phyloP scores from a whole-genome alignment of 2,329 filamentous ascomycete genomes.

The Botrytis porri region DNA sequence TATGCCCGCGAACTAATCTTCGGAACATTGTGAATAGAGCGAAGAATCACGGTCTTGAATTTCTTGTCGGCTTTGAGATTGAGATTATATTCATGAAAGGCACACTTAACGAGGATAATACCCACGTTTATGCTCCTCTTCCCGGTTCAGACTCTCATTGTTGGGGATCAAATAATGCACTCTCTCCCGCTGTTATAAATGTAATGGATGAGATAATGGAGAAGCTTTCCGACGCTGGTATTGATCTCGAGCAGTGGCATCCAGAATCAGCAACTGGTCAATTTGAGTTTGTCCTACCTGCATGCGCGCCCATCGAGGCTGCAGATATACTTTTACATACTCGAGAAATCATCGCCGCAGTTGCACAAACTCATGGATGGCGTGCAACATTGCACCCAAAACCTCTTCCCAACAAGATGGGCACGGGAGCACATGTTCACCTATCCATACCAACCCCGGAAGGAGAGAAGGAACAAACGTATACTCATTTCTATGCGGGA shows the following conservation, averaged over 20 bases:
- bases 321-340: constrained; percentile 15
- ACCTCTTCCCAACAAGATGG: background rate
- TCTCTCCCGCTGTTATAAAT: constrained; percentile 54
- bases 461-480: constrained; percentile 38
- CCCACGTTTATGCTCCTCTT: constrained; percentile 40
- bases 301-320: constrained; percentile 15
- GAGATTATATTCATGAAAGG: constrained; percentile 68
- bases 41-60: constrained; percentile 50
- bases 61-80: constrained; percentile 76
- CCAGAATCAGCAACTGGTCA: constrained; percentile 15
- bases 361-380: constrained; percentile 7
- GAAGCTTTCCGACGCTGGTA: constrained; percentile 50
- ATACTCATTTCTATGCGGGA: constrained; percentile 18
- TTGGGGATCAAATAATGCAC: constrained; percentile 65
- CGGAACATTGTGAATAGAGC: constrained; percentile 52
- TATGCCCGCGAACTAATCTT: constrained; percentile 67
- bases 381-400: constrained; percentile 40
- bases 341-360: constrained; percentile 10
- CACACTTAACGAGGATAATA: constrained; percentile 36
- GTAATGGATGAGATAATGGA: constrained; percentile 65
- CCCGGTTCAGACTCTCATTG: constrained; percentile 63
- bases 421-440: constrained; percentile 17
- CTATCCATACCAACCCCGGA: constrained; percentile 14
- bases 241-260: constrained; percentile 17
- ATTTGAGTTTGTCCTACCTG: constrained; percentile 18